phyloP scores from a whole-genome alignment of 2,329 filamentous ascomycete genomes.

The Fusarium falciforme region DNA sequence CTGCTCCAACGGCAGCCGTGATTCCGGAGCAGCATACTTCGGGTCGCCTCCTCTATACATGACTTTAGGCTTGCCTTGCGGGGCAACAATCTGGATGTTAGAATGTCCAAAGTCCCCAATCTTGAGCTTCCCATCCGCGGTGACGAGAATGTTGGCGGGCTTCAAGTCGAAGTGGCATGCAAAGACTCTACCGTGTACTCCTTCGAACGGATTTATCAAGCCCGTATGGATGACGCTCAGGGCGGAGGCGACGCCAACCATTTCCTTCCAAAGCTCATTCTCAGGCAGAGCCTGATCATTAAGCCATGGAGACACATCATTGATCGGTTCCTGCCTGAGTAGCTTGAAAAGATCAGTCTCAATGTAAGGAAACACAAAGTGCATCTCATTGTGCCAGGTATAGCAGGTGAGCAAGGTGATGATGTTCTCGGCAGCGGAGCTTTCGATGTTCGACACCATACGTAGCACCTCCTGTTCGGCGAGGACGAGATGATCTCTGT shows the following conservation, averaged over 20 bases:
- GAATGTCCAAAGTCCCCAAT: constrained; percentile 8
- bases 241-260: background rate
- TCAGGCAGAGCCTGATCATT: background rate
- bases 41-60: background rate
- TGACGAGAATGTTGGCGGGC: constrained; percentile 5
- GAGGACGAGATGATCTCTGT: background rate
- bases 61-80: too few species aligned
- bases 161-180: constrained; percentile 13
- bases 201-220: background rate
- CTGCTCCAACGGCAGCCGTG: too few species aligned
- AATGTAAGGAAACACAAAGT: constrained; percentile 2
- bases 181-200: background rate
- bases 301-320: background rate
- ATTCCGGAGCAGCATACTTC: background rate
- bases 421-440: background rate
- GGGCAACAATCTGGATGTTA: background rate
- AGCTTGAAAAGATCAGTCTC: background rate
- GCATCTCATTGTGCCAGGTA: background rate
- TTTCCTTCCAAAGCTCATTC: background rate
- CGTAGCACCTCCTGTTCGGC: background rate
- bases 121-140: background rate
- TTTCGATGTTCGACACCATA: background rate
- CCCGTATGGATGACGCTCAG: too few species aligned
- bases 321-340: background rate
- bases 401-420: background rate